Evolutionary conservation across 169 alveolate genomes (phyloP).

Genomic region (Plasmodium gaboni): DNA sequence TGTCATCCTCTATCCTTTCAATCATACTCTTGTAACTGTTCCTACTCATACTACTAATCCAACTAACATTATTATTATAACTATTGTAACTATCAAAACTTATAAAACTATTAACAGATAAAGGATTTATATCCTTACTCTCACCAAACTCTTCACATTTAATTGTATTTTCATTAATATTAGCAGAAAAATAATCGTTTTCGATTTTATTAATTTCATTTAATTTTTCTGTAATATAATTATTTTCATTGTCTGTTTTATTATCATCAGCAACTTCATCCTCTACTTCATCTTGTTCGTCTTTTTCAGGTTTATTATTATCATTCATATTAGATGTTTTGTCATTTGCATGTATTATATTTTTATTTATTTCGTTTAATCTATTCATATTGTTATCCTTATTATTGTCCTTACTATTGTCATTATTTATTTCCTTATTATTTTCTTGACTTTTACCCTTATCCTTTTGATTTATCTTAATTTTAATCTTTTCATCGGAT

Average conservation of each 20-base stretch:
- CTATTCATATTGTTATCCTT: slow-evolving; percentile 47
- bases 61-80: neutral
- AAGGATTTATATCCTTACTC: neutral
- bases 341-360: neutral
- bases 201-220: slow-evolving; percentile 27
- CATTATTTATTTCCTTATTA: too few species aligned
- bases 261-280: neutral
- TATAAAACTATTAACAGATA: neutral
- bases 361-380: too few species aligned
- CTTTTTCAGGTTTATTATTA: neutral
- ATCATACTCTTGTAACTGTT: slow-evolving; percentile 1
- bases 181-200: slow-evolving; percentile 12
- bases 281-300: neutral
- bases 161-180: neutral
- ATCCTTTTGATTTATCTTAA: too few species aligned
- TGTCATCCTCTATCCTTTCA: neutral
- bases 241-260: neutral
- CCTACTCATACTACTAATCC: neutral
- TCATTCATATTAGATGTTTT: too few species aligned
- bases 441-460: too few species aligned
- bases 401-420: slow-evolving; percentile 1
- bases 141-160: slow-evolving; percentile 5
- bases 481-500: too few species aligned
- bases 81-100: neutral
- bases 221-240: neutral